Percentiles rank a stretch among this genome's conserved stretches.
Evolutionary conservation across 2,329 filamentous ascomycete genomes (phyloP).

Genomic region (Aspergillus fumigatus): DNA sequence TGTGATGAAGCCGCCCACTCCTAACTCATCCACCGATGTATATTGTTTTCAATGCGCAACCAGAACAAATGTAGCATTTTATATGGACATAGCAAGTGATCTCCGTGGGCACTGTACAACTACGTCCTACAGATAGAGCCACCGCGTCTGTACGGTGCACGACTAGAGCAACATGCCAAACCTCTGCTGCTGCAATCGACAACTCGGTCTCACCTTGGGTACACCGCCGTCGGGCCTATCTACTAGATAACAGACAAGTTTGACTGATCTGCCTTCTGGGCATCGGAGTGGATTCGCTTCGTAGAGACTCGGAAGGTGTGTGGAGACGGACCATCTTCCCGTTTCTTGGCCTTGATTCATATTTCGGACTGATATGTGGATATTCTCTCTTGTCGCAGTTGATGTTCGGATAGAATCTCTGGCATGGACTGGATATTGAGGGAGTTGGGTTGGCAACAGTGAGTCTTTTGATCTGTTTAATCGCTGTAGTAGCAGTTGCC

Average conservation of each 20-base stretch:
- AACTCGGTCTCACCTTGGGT: neutral
- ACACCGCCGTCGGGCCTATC: neutral
- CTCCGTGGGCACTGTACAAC: neutral
- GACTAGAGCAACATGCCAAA: neutral
- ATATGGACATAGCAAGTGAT: neutral
- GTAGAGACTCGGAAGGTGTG: neutral
- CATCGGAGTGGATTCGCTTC: neutral
- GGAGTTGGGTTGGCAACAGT: neutral
- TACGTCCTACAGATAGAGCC: no score
- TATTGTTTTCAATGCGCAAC: neutral
- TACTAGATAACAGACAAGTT: neutral
- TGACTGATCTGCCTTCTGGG: neutral
- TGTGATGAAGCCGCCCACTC: neutral
- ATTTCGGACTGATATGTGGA: neutral
- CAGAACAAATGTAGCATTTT: no score
- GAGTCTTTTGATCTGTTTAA: neutral
- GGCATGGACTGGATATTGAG: neutral
- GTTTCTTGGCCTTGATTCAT: neutral
- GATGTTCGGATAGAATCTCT: neutral
- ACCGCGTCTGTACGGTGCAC: neutral
- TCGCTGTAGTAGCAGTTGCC: neutral
- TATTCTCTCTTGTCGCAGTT: neutral
- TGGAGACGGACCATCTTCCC: neutral
- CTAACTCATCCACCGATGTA: neutral
- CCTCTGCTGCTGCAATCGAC: neutral